Base-by-base conservation (phyloP, 2,329 filamentous ascomycete genomes). In the Penicillium brasilianum region DNA sequence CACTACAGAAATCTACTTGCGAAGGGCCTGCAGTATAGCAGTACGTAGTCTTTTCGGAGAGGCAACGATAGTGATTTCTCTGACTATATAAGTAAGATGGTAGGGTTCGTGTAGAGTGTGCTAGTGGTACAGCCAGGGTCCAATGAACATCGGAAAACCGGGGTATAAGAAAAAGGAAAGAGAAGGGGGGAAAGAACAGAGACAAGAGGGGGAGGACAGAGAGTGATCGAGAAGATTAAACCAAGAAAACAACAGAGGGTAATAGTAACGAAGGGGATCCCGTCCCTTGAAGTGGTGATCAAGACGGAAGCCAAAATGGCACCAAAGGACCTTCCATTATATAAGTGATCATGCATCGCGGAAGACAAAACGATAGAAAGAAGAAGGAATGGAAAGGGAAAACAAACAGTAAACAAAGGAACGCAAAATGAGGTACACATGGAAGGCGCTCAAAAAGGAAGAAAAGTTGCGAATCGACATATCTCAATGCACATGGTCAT, bases 111-210 rank as follows among this genome's bases (percentile, higher is more conserved):
- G 59, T 52, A 56, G 46, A 60, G 57, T 56, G 59, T 68, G 62
- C 63, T 69, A 69, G 57, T 70, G 61, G 68, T 70, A 70, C 68
- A 70, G 59, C 68, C 68, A 70, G 68, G 65, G 68, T 70, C 68
- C 68, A 66, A 69, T 69, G 44, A 70, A 68, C 64, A 69, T 70
- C 66, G 63, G 68, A 59, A 68, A 68, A 69, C 68, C 67, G 67
- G 68, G 68, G 68, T 70, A 70, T 70, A 70, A 70, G 58, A 65
- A 53, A 53, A 62, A 49, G 58, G 63, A 50, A 62, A 55, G 66
- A 59, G 64, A 66, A 65, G 64, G 64, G 67, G 67, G 62, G 66
- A 68, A 57, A 61, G 43, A 64, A 55, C 34, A 39, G 50, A 54
- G 54, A 58, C 50, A 48, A 13, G 13, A 59, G 44, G 28, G 49